phyloP scores from a whole-genome alignment of 2,329 filamentous ascomycete species.

The Paecilomyces sp. region DNA sequence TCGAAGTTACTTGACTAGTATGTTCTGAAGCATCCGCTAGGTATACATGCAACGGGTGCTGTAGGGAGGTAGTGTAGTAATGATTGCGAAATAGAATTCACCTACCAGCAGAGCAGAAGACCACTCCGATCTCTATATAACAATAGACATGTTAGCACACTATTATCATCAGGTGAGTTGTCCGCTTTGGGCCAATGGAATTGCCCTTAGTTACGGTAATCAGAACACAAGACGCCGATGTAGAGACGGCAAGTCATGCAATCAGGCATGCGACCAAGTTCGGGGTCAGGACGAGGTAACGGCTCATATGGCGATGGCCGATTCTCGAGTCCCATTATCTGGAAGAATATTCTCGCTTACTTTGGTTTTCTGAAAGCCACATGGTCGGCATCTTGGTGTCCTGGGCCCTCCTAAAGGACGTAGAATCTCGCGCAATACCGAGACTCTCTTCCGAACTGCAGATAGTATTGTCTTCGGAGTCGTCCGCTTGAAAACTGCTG shows the following conservation, averaged over 20 bases:
- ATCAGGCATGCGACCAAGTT: not conserved
- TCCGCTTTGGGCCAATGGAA: not conserved
- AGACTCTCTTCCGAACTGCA: not conserved
- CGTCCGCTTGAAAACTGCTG: not conserved
- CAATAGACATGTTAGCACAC: conserved; percentile 12
- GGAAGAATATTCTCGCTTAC: conserved; percentile 48
- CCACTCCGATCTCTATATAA: conserved; percentile 81
- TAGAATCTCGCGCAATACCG: not conserved
- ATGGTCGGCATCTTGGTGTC: conserved; percentile 66
- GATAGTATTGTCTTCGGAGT: not conserved
- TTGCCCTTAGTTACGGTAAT: not conserved
- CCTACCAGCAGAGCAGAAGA: conserved; percentile 95
- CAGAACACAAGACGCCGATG: not conserved
- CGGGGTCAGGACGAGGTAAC: not conserved
- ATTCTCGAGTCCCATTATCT: not conserved
- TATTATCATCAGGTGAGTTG: conserved; percentile 1
- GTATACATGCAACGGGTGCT: not conserved
- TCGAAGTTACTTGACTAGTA: not conserved
- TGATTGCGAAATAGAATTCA: conserved; percentile 22
- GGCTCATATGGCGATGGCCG: not conserved
- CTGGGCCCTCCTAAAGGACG: not conserved
- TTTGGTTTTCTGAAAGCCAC: conserved; percentile 95
- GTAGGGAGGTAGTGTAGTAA: not conserved
- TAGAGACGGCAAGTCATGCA: not conserved
- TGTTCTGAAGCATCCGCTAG: not conserved